Evolutionary conservation across 1,139 yeast species (phyloP).

Genomic region (Geotrichum candidum): DNA sequence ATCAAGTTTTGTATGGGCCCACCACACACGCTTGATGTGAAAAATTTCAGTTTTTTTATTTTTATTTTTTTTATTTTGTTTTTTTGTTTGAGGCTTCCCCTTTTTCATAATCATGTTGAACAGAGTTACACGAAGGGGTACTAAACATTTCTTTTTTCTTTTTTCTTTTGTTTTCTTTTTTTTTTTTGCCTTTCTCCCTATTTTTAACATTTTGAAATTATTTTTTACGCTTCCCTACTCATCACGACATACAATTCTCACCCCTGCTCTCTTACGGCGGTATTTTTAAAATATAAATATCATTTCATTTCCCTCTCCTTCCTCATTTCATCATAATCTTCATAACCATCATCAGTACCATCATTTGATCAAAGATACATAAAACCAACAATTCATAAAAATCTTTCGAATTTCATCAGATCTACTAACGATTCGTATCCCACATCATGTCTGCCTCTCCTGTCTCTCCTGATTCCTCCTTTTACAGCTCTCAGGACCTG

Average conservation of each 20-base stretch:
- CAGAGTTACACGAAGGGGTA: background rate
- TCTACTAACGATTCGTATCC: background rate
- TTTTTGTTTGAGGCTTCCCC: too few relatives aligned
- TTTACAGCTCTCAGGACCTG: background rate
- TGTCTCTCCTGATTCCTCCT: conserved; percentile 1
- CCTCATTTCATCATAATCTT: background rate
- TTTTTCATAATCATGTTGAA: too few relatives aligned
- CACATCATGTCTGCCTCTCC: conserved; percentile 1
- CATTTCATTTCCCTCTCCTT: background rate
- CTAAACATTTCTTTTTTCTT: background rate
- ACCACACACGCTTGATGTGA: background rate
- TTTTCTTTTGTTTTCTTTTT: background rate
- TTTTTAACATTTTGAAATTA: background rate
- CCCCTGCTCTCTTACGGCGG: background rate
- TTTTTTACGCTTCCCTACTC: background rate
- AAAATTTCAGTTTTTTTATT: background rate
- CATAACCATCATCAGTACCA: background rate
- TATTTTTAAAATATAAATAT: conserved; percentile 1
- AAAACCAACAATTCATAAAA: background rate
- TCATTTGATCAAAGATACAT: background rate
- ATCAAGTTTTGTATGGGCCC: background rate
- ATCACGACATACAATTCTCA: background rate
- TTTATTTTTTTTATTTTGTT: too few relatives aligned
- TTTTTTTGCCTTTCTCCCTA: background rate
- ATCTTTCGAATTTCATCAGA: background rate